Evolutionary conservation across 2,329 filamentous ascomycete genomes (phyloP), one percentile per base, ranked within the genome.

Genomic region (Acarospora socialis): DNA sequence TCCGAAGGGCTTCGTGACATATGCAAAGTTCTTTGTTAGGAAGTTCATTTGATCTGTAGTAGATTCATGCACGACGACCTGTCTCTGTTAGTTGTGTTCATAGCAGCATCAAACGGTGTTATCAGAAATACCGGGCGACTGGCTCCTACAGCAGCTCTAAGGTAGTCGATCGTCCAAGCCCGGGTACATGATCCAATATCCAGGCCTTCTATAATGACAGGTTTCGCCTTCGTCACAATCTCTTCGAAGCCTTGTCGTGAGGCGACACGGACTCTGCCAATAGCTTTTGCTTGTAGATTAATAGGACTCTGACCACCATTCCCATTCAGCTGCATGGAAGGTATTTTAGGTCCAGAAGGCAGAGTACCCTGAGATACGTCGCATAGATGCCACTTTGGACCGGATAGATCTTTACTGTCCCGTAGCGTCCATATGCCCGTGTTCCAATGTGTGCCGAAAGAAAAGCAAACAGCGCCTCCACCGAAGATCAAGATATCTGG

Each of bases 361-460:
- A n/a, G n/a, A n/a, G n/a, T n/a, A n/a, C n/a, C n/a, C n/a, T n/a
- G n/a, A n/a, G 23, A 10, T 13, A 25, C 7, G 4, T 28, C 15
- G 10, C 14, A 3, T 7, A 16, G 26, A 12, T 16, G 16, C 13
- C 16, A 18, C 18, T 6, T 18, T 16, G 14, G 26, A 14, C 6
- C 16, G 26, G 13, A n/a, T 12, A n/a, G 14, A 6, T 15, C 26
- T 30, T 61, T 40, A 16, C 14, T 15, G 17, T n/a, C 13, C 5
- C n/a, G n/a, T 21, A 43, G 15, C 6, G 33, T 38, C 57, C 59
- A 77, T 8, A 65, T 59, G 1, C 71, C 71, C 19, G 65, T 63
- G 30, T 84, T 86, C 81, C 81, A 92, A 46, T 72, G 84, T 5
- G 80, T 81, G 1, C 84, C 84, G 66, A 92, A 92, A 0, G 81